Percentiles rank a stretch among this genome's conserved stretches.
Conservation (phyloP, 345 rosid genomes). For the Arabidopsis arenosa region DNA sequence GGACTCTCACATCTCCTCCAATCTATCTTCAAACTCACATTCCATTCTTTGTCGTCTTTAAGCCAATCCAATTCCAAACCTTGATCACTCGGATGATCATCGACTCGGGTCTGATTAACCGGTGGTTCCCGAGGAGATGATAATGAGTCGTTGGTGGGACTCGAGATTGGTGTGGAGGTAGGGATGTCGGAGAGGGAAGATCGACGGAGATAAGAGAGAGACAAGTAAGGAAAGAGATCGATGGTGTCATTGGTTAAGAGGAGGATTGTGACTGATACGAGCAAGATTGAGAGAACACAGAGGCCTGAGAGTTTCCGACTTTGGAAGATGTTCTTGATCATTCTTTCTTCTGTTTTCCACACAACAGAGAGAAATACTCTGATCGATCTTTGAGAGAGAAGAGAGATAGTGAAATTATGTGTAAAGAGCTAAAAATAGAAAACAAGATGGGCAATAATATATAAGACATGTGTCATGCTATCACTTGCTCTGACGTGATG, state of each 20-base stretch:
- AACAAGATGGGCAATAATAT: neutral
- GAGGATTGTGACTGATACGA: conserved; percentile 52
- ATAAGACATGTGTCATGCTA: conserved; percentile 13
- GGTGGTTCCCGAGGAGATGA: conserved; percentile 12
- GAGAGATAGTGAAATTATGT: conserved; percentile 4
- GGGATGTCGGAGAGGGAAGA: conserved; percentile 43
- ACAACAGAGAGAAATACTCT: conserved; percentile 30
- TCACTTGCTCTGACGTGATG: conserved; percentile 24
- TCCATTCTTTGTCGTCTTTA: conserved; percentile 24
- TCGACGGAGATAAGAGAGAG: conserved; percentile 52
- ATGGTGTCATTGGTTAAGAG: conserved; percentile 47
- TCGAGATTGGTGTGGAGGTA: conserved; percentile 26
- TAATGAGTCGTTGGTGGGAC: conserved; percentile 13
- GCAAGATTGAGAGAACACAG: conserved; percentile 50
- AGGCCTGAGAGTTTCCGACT: conserved; percentile 46
- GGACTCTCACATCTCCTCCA: conserved; percentile 62
- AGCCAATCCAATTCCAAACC: conserved; percentile 15
- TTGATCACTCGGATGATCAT: conserved; percentile 22
- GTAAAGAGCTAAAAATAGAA: conserved; percentile 36
- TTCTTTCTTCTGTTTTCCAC: conserved; percentile 16
- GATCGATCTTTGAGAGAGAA: conserved; percentile 34
- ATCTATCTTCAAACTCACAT: conserved; percentile 36
- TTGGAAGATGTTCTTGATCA: conserved; percentile 46
- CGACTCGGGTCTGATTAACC: conserved; percentile 18
- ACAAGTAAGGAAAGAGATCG: conserved; percentile 48